Evolutionary conservation across 345 rosid genomes (phyloP).

Genomic region (Citrus sp.): DNA sequence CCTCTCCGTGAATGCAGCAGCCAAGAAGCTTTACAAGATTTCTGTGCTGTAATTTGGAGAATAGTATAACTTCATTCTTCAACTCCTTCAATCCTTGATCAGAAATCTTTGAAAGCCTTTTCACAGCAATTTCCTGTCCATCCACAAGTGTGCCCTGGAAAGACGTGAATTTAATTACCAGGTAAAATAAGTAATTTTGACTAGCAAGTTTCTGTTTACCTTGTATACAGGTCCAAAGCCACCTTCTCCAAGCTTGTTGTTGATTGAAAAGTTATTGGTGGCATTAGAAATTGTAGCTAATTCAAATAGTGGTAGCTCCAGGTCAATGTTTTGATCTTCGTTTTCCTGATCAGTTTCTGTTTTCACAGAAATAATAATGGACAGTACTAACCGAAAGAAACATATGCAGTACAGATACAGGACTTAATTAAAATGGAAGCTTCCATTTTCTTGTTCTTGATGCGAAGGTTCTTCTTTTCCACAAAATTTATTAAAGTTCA

Average conservation of each 20-base stretch:
- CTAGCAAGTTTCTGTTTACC: neutral
- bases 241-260: slow-evolving; percentile 41
- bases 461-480: neutral
- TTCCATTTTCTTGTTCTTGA: neutral
- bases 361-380: neutral
- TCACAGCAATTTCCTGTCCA: slow-evolving; percentile 51
- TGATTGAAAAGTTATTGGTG: slow-evolving; percentile 27
- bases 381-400: neutral
- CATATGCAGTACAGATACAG: neutral
- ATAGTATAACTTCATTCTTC: slow-evolving; percentile 39
- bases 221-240: slow-evolving; percentile 37
- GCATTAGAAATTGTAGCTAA: slow-evolving; percentile 21
- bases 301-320: slow-evolving; percentile 15
- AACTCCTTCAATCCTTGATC: slow-evolving; percentile 46
- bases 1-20: neutral
- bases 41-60: slow-evolving; percentile 50
- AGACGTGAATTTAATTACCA: neutral
- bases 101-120: slow-evolving; percentile 43
- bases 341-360: neutral
- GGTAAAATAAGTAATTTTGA: neutral
- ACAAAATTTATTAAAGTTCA: neutral
- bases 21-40: slow-evolving; percentile 13
- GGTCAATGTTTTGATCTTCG: slow-evolving; percentile 16
- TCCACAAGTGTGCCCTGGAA: slow-evolving; percentile 38
- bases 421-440: neutral